Conservation (phyloP, 495 filamentous ascomycete species). For the Tuber borchii region DNA sequence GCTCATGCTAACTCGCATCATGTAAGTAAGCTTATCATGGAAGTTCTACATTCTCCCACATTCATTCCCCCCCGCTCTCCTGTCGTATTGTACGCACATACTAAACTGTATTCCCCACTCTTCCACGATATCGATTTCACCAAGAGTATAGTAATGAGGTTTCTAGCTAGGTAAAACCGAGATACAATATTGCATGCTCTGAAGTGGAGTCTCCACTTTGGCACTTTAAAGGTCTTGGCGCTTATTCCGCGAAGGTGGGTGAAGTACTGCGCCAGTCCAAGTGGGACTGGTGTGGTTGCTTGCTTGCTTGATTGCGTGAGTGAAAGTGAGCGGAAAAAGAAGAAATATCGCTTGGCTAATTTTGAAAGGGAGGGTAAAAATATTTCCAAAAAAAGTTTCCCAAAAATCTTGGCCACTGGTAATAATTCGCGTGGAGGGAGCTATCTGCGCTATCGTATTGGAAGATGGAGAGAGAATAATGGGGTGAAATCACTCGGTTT, state of each 20-base stretch:
- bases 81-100: background rate
- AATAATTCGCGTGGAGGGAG: no score
- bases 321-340: background rate
- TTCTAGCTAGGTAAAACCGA: background rate
- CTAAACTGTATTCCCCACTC: background rate
- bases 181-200: background rate
- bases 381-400: no score
- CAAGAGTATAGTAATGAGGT: background rate
- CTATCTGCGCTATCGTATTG: background rate
- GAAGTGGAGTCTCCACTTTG: conserved; percentile 1
- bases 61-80: background rate
- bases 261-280: background rate
- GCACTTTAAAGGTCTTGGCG: background rate
- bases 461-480: background rate
- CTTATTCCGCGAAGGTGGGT: background rate
- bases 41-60: background rate
- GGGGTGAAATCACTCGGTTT: background rate
- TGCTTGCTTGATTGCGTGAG: background rate
- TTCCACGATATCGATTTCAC: background rate
- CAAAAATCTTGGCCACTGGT: no score
- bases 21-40: background rate
- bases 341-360: background rate
- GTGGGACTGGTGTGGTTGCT: background rate
- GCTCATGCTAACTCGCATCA: background rate
- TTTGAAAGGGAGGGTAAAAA: background rate